These are phyloP conservation scores for Hyphodiscus hymeniophilus DNA, from an alignment of 495 filamentous ascomycete species.

Conservation along the genomic window DNA sequence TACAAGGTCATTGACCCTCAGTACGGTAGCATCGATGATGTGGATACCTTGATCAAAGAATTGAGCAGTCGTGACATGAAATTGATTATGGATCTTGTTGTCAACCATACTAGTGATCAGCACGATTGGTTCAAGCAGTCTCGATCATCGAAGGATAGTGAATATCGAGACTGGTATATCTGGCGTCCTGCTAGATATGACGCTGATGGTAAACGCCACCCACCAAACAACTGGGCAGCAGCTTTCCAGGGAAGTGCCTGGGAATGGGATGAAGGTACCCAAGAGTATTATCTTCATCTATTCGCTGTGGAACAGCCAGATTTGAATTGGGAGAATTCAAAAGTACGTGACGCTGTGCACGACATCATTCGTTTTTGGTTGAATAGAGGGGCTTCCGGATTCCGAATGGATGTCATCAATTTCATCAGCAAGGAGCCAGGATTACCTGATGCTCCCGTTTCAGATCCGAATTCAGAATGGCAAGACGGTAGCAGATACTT, in stretches of 20 bases:
- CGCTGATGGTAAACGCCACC: conserved; percentile 48
- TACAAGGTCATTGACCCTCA: conserved; percentile 53
- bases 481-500: conserved; percentile 37
- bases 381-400: conserved; percentile 57
- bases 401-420: conserved; percentile 30
- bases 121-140: conserved; percentile 70
- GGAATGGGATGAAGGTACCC: conserved; percentile 50
- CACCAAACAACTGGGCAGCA: conserved; percentile 64
- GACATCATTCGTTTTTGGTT: conserved; percentile 66
- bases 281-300: conserved; percentile 64
- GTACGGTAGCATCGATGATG: conserved; percentile 56
- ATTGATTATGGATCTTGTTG: conserved; percentile 64
- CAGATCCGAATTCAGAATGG: conserved; percentile 29
- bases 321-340: conserved; percentile 65
- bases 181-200: conserved; percentile 56
- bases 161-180: conserved; percentile 67
- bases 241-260: conserved; percentile 48
- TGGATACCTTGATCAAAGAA: conserved; percentile 53
- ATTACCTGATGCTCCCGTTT: conserved; percentile 54
- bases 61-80: conserved; percentile 53
- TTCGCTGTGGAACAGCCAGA: conserved; percentile 61
- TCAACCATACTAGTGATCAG: conserved; percentile 73
- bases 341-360: conserved; percentile 54
- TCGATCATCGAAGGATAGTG: conserved; percentile 47
- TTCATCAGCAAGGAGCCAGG: conserved; percentile 42